Conservation (phyloP, 176 grass and related monocot genomes). For the Eragrostis nindensis region DNA sequence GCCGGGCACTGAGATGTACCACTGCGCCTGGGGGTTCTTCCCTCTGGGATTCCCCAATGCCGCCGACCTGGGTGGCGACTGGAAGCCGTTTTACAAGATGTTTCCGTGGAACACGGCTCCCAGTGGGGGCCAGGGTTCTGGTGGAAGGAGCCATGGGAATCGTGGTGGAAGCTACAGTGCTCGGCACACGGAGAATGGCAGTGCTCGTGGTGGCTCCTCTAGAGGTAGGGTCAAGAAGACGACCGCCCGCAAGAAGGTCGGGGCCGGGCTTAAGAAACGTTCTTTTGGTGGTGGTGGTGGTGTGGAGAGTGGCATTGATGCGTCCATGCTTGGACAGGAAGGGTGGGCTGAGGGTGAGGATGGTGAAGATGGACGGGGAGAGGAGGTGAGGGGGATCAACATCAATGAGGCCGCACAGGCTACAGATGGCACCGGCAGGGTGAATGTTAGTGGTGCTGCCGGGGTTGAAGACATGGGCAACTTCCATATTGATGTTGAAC, state of each 20-base stretch:
- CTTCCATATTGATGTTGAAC: constrained; percentile 80
- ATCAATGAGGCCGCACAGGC: constrained; percentile 76
- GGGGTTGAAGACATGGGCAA: constrained; percentile 52
- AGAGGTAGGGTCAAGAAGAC: constrained; percentile 68
- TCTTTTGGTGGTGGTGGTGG: constrained; percentile 44
- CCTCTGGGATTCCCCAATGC: constrained; percentile 78
- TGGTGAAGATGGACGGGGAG: constrained; percentile 28
- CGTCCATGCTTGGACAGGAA: constrained; percentile 39
- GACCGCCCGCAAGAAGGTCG: constrained; percentile 71
- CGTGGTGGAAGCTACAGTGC: constrained; percentile 34
- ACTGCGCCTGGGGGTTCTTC: constrained; percentile 96
- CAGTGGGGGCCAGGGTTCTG: neutral
- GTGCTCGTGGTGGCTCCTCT: constrained; percentile 38
- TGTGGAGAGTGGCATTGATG: constrained; percentile 53
- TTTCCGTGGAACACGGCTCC: constrained; percentile 51
- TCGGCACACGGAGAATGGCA: constrained; percentile 23
- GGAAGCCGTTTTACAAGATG: constrained; percentile 72
- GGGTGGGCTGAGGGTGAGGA: constrained; percentile 40
- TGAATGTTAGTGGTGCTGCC: constrained; percentile 11
- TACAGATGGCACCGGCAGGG: constrained; percentile 57
- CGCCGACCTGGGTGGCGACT: constrained; percentile 49
- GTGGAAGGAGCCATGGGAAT: constrained; percentile 24
- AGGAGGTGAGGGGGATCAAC: constrained; percentile 75
- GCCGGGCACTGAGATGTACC: constrained; percentile 95
- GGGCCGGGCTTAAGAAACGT: constrained; percentile 33